phyloP scores from a whole-genome alignment of 2,329 filamentous ascomycete species.

The Ceratocystis colombiana region DNA sequence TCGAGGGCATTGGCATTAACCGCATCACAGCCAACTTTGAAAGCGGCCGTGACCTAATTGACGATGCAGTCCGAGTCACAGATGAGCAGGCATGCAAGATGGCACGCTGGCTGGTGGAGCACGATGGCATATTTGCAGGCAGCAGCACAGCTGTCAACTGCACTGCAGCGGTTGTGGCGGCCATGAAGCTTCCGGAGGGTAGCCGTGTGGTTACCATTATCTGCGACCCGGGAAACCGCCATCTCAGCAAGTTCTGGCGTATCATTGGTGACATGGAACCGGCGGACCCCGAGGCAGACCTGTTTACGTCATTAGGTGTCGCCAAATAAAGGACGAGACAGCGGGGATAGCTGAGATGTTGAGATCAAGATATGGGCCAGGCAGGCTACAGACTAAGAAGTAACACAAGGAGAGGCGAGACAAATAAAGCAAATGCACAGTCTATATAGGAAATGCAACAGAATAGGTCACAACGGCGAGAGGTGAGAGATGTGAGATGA shows the following conservation, averaged over 20 bases:
- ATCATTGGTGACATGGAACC: slow-evolving; percentile 57
- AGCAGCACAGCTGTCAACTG: slow-evolving; percentile 97
- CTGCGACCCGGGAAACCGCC: slow-evolving; percentile 72
- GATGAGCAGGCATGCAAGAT: slow-evolving; percentile 84
- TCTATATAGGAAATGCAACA: neutral
- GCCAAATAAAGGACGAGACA: neutral
- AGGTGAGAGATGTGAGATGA: no score
- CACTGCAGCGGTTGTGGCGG: slow-evolving; percentile 63
- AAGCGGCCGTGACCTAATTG: slow-evolving; percentile 70
- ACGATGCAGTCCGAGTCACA: slow-evolving; percentile 79
- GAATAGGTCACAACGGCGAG: no score
- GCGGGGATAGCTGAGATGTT: no score
- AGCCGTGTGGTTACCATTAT: slow-evolving; percentile 72
- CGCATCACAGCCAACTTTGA: slow-evolving; percentile 91
- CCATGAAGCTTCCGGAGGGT: slow-evolving; percentile 49
- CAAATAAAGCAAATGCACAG: neutral
- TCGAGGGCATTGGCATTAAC: slow-evolving; percentile 94
- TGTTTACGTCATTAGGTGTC: slow-evolving; percentile 45
- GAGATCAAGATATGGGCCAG: neutral
- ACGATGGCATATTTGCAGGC: slow-evolving; percentile 87
- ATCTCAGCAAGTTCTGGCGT: slow-evolving; percentile 79
- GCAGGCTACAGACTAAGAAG: neutral
- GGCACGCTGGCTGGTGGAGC: slow-evolving; percentile 93
- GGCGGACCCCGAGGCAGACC: slow-evolving; percentile 46
- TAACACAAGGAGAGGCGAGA: neutral